phyloP scores from a whole-genome alignment of 164 flowering plant genomes.

The Tetracentron sinense region DNA sequence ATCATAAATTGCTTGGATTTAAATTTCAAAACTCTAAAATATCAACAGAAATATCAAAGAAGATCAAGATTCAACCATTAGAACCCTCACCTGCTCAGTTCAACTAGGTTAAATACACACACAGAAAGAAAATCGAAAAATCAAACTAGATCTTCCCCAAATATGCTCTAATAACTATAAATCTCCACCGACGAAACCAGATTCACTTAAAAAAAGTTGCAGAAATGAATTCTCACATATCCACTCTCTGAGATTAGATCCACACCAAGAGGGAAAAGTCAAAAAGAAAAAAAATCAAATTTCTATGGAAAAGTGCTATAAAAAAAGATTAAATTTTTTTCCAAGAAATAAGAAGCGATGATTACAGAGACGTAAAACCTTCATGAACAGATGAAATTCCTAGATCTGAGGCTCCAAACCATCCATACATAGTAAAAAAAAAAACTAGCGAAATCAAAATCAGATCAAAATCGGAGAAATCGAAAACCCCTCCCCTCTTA shows the following conservation, averaged over 20 bases:
- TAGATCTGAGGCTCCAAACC: slow-evolving; percentile 15
- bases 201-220: not conserved
- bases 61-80: not conserved
- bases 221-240: no score
- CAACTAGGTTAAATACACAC: not conserved
- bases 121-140: not conserved
- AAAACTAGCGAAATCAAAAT: slow-evolving; percentile 3
- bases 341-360: slow-evolving; percentile 19
- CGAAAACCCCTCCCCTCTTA: no score
- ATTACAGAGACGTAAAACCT: slow-evolving; percentile 14
- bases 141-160: not conserved
- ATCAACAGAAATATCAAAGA: not conserved
- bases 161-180: not conserved
- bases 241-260: not conserved
- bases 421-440: slow-evolving; percentile 10
- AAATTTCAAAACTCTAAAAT: no score
- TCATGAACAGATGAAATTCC: slow-evolving; percentile 11
- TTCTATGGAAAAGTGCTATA: not conserved
- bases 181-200: not conserved
- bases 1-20: no score
- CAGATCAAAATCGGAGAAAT: slow-evolving; percentile 1
- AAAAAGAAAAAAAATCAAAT: no score
- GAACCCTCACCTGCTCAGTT: not conserved
- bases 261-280: no score
- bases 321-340: not conserved